Conservation (phyloP, 2,329 filamentous ascomycete species). For the Tricladium varicosporioides region DNA sequence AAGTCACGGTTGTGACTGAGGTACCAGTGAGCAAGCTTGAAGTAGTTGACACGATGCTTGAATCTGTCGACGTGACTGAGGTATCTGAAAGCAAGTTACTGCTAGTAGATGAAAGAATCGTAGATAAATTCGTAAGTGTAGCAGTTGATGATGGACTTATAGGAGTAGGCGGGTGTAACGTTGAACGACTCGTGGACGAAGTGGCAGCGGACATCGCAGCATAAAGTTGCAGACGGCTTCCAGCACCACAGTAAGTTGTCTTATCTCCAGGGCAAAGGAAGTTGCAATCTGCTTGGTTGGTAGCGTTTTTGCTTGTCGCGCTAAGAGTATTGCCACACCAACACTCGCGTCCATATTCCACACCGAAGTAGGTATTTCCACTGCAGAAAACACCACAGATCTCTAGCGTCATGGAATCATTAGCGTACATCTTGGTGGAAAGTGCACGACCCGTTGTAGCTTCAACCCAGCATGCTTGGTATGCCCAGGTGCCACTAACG, state of each 20-base stretch:
- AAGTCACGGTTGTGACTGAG: conserved; percentile 4
- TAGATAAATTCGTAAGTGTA: not conserved
- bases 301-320: conserved; percentile 21
- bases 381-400: conserved; percentile 32
- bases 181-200: not conserved
- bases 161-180: not conserved
- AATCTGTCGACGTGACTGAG: not conserved
- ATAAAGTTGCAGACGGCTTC: conserved; percentile 19
- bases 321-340: conserved; percentile 29
- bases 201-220: not conserved
- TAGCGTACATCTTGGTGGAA: conserved; percentile 17
- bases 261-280: conserved; percentile 15
- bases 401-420: conserved; percentile 35
- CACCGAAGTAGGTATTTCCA: conserved; percentile 36
- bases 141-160: not conserved
- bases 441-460: conserved; percentile 28
- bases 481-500: conserved; percentile 24
- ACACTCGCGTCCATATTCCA: conserved; percentile 40
- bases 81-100: not conserved
- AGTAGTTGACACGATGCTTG: not conserved
- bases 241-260: conserved; percentile 25
- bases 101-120: not conserved
- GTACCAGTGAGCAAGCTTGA: conserved; percentile 3
- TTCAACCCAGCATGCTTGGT: conserved; percentile 35
- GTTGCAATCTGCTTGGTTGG: conserved; percentile 25